These are phyloP conservation scores for Tricholoma matsutake DNA, from an alignment of 768 basidiomycete species.

Conservation along the genomic window DNA sequence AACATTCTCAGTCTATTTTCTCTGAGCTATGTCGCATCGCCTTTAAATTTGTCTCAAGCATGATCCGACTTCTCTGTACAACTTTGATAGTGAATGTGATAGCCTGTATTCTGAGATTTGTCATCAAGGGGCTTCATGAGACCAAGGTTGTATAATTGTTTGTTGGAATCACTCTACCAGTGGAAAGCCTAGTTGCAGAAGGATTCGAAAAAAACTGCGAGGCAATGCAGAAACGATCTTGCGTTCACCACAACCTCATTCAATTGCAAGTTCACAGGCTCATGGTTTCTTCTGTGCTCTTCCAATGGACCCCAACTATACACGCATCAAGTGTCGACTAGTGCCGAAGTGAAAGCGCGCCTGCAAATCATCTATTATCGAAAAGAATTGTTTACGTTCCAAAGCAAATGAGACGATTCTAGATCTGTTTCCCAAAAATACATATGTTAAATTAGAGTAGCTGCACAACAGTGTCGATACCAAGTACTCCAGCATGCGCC, in stretches of 20 bases:
- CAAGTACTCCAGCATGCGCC: slow-evolving; percentile 59
- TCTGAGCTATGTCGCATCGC: not conserved
- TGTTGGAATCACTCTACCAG: slow-evolving; percentile 15
- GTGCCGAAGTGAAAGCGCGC: slow-evolving; percentile 39
- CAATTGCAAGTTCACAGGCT: slow-evolving; percentile 33
- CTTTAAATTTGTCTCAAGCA: slow-evolving; percentile 28
- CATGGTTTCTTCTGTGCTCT: slow-evolving; percentile 68
- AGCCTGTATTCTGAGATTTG: slow-evolving; percentile 59
- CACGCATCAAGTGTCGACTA: slow-evolving; percentile 69
- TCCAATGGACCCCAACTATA: slow-evolving; percentile 61
- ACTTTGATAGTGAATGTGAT: too few species aligned
- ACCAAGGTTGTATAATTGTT: slow-evolving; percentile 55
- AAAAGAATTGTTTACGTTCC: not conserved
- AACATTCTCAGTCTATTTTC: slow-evolving; percentile 7
- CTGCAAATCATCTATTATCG: slow-evolving; percentile 4
- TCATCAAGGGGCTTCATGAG: slow-evolving; percentile 40
- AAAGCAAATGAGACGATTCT: not conserved
- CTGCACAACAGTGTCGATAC: too few species aligned
- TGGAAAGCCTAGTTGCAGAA: slow-evolving; percentile 47
- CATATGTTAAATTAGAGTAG: slow-evolving; percentile 22
- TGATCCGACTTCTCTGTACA: slow-evolving; percentile 49
- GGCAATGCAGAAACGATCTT: slow-evolving; percentile 66
- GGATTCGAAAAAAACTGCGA: too few species aligned
- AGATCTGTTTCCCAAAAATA: not conserved
- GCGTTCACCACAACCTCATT: not conserved